phyloP scores from a whole-genome alignment of 371 early-diverging fungal genomes.

The Funneliformis caledonium region DNA sequence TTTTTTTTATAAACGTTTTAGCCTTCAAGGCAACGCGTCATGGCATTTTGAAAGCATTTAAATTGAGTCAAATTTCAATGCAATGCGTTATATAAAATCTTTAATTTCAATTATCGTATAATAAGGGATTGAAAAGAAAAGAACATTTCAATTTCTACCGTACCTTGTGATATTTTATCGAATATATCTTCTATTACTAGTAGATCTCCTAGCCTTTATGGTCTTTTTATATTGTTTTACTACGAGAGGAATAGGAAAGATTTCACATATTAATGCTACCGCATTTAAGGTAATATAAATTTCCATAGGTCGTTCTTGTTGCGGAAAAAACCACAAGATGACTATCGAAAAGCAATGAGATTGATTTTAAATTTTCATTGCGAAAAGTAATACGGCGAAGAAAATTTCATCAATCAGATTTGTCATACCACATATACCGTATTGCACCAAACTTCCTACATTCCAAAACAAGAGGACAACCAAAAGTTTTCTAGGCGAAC shows the following conservation, averaged over 20 bases:
- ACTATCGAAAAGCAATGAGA: neutral
- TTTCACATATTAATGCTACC: conserved; percentile 10
- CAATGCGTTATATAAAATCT: too few species aligned
- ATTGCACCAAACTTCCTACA: conserved; percentile 35
- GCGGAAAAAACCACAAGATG: conserved; percentile 28
- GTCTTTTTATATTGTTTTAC: conserved; percentile 23
- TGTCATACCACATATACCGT: conserved; percentile 28
- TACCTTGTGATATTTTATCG: too few species aligned
- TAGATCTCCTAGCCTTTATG: neutral
- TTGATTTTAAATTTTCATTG: neutral
- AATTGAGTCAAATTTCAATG: too few species aligned
- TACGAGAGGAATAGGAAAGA: conserved; percentile 28
- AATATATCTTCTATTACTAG: neutral
- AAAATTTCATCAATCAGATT: neutral
- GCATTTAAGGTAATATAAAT: conserved; percentile 3
- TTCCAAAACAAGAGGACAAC: conserved; percentile 29
- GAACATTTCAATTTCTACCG: neutral
- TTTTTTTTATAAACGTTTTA: too few species aligned
- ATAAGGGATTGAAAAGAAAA: too few species aligned
- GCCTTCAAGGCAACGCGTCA: too few species aligned
- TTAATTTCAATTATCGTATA: too few species aligned
- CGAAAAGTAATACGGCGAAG: neutral
- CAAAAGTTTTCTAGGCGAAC: conserved; percentile 22
- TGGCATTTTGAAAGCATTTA: too few species aligned
- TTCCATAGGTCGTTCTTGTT: neutral